A percentile compares a stretch with the other conserved stretches of the same genome.
Conservation (phyloP, 2,329 filamentous ascomycete species). For the Exophiala xenobiotica region DNA sequence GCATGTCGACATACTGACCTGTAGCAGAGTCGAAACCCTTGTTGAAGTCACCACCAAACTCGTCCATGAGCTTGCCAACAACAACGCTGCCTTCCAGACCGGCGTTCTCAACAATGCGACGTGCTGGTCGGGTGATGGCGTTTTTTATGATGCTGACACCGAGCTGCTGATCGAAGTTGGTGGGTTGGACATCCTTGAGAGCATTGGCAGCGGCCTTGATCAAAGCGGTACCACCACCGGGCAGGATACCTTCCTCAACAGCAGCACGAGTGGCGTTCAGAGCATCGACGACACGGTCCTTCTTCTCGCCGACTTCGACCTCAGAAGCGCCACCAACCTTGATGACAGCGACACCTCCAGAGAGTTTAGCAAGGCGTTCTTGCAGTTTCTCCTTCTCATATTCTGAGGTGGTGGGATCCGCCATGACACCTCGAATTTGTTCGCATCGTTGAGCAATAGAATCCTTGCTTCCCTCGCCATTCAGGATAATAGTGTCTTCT, state of each 20-base stretch:
- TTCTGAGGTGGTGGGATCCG: slow-evolving; percentile 88
- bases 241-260: slow-evolving; percentile 98
- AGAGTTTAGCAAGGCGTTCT: slow-evolving; percentile 98
- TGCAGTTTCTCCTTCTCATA: slow-evolving; percentile 99
- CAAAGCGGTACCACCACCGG: slow-evolving; percentile 95
- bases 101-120: slow-evolving; percentile 96
- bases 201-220: slow-evolving; percentile 95
- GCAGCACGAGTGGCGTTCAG: slow-evolving; percentile 96
- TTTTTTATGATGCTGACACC: slow-evolving; percentile 97
- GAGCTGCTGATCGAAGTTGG: slow-evolving; percentile 99
- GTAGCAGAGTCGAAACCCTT: slow-evolving; percentile 95
- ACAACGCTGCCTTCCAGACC: slow-evolving; percentile 93
- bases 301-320: slow-evolving; percentile 99
- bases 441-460: slow-evolving; percentile 91
- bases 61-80: slow-evolving; percentile 96
- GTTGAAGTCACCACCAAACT: slow-evolving; percentile 91
- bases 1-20: slow-evolving; percentile 99
- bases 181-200: slow-evolving; percentile 74
- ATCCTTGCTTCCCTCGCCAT: slow-evolving; percentile 95
- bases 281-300: slow-evolving; percentile 98
- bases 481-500: slow-evolving; percentile 98
- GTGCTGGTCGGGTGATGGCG: slow-evolving; percentile 91
- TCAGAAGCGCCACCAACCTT: slow-evolving; percentile 97
- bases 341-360: slow-evolving; percentile 97
- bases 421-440: slow-evolving; percentile 97